Evolutionary conservation across 805 yeast species (phyloP), one percentile per base, ranked within the genome.

Genomic region (Pichia exigua): DNA sequence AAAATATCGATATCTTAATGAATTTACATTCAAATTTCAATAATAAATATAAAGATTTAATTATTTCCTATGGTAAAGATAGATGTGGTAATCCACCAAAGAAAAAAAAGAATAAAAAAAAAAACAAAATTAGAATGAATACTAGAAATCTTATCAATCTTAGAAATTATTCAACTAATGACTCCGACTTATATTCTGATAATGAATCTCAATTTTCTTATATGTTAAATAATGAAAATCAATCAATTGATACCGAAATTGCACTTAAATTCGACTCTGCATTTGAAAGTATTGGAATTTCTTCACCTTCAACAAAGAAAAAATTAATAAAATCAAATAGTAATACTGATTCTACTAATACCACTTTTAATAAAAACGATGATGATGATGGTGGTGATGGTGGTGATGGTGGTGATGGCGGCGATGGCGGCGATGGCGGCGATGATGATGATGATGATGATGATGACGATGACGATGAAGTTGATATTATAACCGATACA

Each of bases 71-170:
- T 66, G 95, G 89, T 45, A 65, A 65, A 39, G 95, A 86, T 66
- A 74, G 95, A 62, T 86, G 95, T 70, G 95, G 85, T 3, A 85
- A 85, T 61, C 87, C 78, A 32, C 84, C 81, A 68, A 60, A 63
- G 50, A 74, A 59, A 62, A 70, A 62, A 57, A 68, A 63, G 65
- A 74, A 66, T 63, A 80, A 71, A 67, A 70, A 61, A 56, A 67
- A 66, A 56, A 69, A 60, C 61, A 72, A 63, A 62, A 69, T 56
- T 54, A 61, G 55, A 54, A 64, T 58, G 11, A 20, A 5, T 24
- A 7, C 7, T 24, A 24, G 26, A 24, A 24, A 24, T 24, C 7
- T 24, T 24, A 24, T 24, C 7, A 24, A 24, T 24, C 26, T 24
- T 24, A 24, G 26, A 24, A 24, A 24, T 24, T 24, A 5, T 24